Percentiles rank a stretch among this genome's conserved stretches.
These are phyloP conservation scores for Parastagonospora avenae DNA, from an alignment of 2,329 filamentous ascomycete species.

Conservation along the genomic window DNA sequence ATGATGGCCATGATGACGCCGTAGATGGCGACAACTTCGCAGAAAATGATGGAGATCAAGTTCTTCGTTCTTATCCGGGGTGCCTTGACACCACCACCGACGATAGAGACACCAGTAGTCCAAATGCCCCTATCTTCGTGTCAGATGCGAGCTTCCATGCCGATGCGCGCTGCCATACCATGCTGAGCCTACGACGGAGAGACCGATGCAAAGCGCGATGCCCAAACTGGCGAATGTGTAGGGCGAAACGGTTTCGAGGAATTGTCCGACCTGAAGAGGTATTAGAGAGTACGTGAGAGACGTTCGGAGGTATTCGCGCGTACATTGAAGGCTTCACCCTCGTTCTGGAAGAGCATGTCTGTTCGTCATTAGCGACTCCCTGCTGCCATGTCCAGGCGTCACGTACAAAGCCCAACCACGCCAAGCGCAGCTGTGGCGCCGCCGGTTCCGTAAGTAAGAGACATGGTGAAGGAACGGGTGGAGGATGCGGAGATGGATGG, in stretches of 20 bases:
- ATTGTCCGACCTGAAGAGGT: constrained; percentile 75
- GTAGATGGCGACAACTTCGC: constrained; percentile 99
- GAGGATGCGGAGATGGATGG: constrained; percentile 28
- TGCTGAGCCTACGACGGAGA: constrained; percentile 95
- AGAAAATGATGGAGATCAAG: constrained; percentile 99
- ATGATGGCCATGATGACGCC: constrained; percentile 99
- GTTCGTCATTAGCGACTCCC: constrained; percentile 40
- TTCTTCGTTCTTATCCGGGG: constrained; percentile 99
- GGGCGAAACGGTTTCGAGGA: constrained; percentile 91
- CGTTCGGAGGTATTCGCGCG: constrained; percentile 30
- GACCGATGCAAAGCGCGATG: constrained; percentile 90
- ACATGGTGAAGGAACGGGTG: constrained; percentile 60
- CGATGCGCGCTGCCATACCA: constrained; percentile 66
- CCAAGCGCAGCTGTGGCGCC: constrained; percentile 70
- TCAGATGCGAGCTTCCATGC: constrained; percentile 15
- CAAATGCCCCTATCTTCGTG: constrained; percentile 82
- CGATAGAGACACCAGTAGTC: constrained; percentile 95
- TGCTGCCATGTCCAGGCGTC: constrained; percentile 8
- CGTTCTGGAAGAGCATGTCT: constrained; percentile 99
- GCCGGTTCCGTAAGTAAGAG: constrained; percentile 72
- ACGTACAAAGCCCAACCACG: constrained; percentile 80
- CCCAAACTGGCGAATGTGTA: constrained; percentile 92
- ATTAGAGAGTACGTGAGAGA: constrained; percentile 10
- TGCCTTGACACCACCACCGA: constrained; percentile 94
- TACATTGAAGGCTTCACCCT: constrained; percentile 95